Percentiles rank a stretch among this genome's conserved stretches.
Conservation (phyloP, 805 yeast genomes). For the Teunomyces barrocoloradensis region DNA sequence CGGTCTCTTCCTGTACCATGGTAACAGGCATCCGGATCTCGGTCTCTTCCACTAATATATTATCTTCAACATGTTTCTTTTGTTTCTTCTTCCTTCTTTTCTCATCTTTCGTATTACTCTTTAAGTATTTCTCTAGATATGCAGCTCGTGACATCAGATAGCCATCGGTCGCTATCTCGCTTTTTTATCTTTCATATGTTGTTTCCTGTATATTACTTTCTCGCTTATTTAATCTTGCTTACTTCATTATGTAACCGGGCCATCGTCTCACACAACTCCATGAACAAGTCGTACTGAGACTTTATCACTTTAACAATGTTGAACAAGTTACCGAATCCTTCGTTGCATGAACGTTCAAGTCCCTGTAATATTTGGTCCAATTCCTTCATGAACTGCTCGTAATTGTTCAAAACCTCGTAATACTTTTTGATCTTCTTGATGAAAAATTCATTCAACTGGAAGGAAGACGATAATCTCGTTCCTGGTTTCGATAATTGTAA, state of each 20-base stretch:
- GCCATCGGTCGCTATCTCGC: background rate
- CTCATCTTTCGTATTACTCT: background rate
- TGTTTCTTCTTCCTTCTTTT: background rate
- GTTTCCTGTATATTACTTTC: background rate
- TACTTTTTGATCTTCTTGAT: constrained; percentile 50
- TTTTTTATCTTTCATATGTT: too few species aligned
- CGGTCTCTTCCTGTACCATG: background rate
- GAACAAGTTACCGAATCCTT: constrained; percentile 39
- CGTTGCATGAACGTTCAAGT: constrained; percentile 35
- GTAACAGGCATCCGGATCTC: constrained; percentile 12
- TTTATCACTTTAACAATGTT: constrained; percentile 60
- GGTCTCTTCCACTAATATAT: constrained; percentile 7
- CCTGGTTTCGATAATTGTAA: constrained; percentile 55
- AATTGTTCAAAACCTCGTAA: constrained; percentile 47
- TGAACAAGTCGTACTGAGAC: constrained; percentile 66
- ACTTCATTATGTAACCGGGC: constrained; percentile 61
- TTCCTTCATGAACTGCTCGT: constrained; percentile 63
- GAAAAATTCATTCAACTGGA: constrained; percentile 57
- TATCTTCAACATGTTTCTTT: background rate
- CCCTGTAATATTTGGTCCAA: constrained; percentile 51
- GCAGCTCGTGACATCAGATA: constrained; percentile 2
- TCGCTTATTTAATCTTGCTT: constrained; percentile 10
- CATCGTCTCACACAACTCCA: constrained; percentile 71
- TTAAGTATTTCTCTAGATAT: background rate
- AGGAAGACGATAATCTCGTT: constrained; percentile 51